A percentile compares a stretch with the other conserved stretches of the same genome.
Conservation (phyloP, 257 asterid genomes). For the Euphrasia confusa region DNA sequence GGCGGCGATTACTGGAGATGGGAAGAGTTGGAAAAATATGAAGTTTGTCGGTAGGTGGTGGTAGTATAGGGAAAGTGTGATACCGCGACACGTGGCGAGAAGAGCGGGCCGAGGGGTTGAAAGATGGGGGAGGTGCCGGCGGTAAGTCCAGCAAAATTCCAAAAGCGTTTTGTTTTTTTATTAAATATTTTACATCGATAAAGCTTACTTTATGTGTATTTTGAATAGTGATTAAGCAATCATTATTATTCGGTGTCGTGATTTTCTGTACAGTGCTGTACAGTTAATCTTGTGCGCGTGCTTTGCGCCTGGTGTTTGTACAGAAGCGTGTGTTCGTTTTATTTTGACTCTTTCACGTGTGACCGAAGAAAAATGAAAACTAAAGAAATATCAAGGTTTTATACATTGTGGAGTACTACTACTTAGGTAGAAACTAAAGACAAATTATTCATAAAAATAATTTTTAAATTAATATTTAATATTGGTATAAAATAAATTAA, state of each 20-base stretch:
- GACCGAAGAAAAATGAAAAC: too few relatives aligned
- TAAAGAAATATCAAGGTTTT: too few relatives aligned
- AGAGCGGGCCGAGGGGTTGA: slow-evolving; percentile 7
- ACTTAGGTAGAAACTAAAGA: too few relatives aligned
- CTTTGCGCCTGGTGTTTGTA: slow-evolving; percentile 20
- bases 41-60: slow-evolving; percentile 1
- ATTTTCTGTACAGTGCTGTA: slow-evolving; percentile 27
- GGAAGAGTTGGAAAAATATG: neutral
- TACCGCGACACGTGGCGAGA: slow-evolving; percentile 46
- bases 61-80: slow-evolving; percentile 24
- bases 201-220: neutral
- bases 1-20: slow-evolving; percentile 33
- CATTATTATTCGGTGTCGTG: slow-evolving; percentile 34
- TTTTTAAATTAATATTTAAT: too few relatives aligned
- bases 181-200: too few relatives aligned
- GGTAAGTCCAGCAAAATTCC: slow-evolving; percentile 23
- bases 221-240: slow-evolving; percentile 30
- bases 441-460: too few relatives aligned
- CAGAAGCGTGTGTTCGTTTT: slow-evolving; percentile 20
- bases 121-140: slow-evolving; percentile 32
- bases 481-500: too few relatives aligned
- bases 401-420: too few relatives aligned
- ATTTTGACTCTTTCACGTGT: slow-evolving; percentile 8
- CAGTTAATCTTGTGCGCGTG: slow-evolving; percentile 19
- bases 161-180: neutral